These are phyloP conservation scores for Myxozyma geophila DNA, from an alignment of 805 yeast species.

Conservation along the genomic window DNA sequence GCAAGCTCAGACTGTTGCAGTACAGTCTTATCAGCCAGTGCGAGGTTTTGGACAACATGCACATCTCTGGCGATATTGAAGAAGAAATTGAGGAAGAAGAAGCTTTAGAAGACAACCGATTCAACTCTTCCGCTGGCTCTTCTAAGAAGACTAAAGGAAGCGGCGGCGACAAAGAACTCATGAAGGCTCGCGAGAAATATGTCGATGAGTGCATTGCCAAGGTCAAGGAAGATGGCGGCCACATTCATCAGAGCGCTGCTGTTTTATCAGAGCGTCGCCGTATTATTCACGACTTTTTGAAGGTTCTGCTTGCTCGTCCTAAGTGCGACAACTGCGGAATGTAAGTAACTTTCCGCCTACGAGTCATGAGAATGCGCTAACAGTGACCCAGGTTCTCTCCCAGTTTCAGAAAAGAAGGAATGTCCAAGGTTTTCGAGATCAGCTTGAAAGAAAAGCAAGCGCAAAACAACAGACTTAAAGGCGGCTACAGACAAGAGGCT, in stretches of 20 bases:
- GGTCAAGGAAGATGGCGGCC: constrained; percentile 60
- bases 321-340: constrained; percentile 96
- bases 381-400: constrained; percentile 65
- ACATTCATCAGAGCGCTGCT: constrained; percentile 74
- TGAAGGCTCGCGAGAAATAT: constrained; percentile 64
- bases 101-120: constrained; percentile 47
- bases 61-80: constrained; percentile 45
- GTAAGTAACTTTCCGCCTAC: constrained; percentile 43
- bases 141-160: constrained; percentile 49
- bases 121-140: constrained; percentile 34
- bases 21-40: constrained; percentile 85
- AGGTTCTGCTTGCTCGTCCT: constrained; percentile 70
- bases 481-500: constrained; percentile 73
- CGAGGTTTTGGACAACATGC: constrained; percentile 69
- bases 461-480: constrained; percentile 81
- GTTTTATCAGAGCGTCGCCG: constrained; percentile 85
- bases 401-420: constrained; percentile 91
- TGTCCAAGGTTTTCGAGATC: constrained; percentile 86
- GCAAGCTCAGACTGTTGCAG: constrained; percentile 81
- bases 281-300: constrained; percentile 70
- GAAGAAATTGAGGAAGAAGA: constrained; percentile 56
- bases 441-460: constrained; percentile 81
- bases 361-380: not conserved
- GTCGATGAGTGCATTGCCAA: constrained; percentile 64
- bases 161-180: constrained; percentile 52